Evolutionary conservation across 2,329 filamentous ascomycete species (phyloP), one percentile per base, ranked within the genome.

Genomic region (Aspergillus awamori): DNA sequence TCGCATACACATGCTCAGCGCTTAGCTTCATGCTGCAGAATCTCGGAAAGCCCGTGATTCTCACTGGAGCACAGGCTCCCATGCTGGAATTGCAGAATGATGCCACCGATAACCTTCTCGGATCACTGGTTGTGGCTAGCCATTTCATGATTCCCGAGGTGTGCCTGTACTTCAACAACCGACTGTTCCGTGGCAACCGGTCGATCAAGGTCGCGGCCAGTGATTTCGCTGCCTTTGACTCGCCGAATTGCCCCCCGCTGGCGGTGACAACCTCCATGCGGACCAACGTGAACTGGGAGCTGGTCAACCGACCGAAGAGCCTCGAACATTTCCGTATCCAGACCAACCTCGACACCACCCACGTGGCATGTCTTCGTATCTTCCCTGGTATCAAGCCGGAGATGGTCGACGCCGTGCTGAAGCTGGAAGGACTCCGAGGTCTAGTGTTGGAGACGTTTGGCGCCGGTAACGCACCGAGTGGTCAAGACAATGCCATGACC

Each of bases 121-220:
- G 91, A 20, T 93, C 92, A 1, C 84, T 97, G 71, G 92, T 97
- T 72, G 89, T 97, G 59, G 93, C 93, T 3, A 92, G 92, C 36
- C 95, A 95, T 62, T 96, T 96, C 73, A 90, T 92, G 80, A 92
- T 97, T 60, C 93, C 93, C 0, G 93, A 97, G 75, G 93, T 97
- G 57, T 93, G 92, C 74, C 84, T 97, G 38, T 97, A 96, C 81
- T 97, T 97, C 83, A 92, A 95, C 77, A 91, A 96, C 79, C 92
- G 89, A 67, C 85, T 97, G 20, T 96, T 93, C 79, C 87, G 93
- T 26, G 93, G 93, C 15, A 97, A 96, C 77, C 84, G 93, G 62
- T 88, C 91, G 8, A 95, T 91, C 64, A 97, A 97, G 76, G 87
- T 96, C 33, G 93, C 92, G 13, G 91, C 93, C 5, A 91, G 90